A percentile compares a stretch with the other conserved stretches of the same genome.
These are phyloP conservation scores for Beauveria sp. DNA, from an alignment of 2,329 filamentous ascomycete species.

Conservation along the genomic window DNA sequence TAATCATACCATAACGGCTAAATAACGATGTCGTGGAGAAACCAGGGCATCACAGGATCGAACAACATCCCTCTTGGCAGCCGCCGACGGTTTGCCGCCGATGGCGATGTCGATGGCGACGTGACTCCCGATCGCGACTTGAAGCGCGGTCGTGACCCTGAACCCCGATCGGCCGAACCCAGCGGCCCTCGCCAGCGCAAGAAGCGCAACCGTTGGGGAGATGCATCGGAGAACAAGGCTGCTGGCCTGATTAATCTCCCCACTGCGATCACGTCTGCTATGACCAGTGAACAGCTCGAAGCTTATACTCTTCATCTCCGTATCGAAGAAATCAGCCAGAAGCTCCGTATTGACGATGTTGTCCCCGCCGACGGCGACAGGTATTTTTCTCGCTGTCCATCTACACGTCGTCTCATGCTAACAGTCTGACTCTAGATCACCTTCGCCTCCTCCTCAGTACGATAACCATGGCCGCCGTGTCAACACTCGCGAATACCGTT, in stretches of 20 bases:
- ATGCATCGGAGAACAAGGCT: constrained; percentile 96
- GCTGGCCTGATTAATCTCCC: constrained; percentile 95
- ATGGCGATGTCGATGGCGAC: constrained; percentile 33
- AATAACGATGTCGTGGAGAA: constrained; percentile 56
- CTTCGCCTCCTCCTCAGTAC: constrained; percentile 92
- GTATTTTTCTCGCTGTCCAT: constrained; percentile 41
- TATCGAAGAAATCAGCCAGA: constrained; percentile 98
- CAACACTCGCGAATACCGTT: constrained; percentile 97
- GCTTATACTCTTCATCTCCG: constrained; percentile 93
- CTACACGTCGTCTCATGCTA: constrained; percentile 6
- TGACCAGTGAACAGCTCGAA: constrained; percentile 97
- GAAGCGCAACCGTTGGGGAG: constrained; percentile 98
- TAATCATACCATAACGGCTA: background rate
- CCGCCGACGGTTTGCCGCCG: constrained; percentile 68
- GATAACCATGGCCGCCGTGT: constrained; percentile 99
- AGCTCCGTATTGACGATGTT: constrained; percentile 97
- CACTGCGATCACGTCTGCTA: constrained; percentile 91
- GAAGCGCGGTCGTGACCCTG: constrained; percentile 91
- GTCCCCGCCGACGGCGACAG: constrained; percentile 93
- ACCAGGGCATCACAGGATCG: constrained; percentile 85
- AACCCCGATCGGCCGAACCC: constrained; percentile 53
- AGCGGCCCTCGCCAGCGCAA: constrained; percentile 86
- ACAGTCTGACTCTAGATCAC: constrained; percentile 55
- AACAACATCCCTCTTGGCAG: constrained; percentile 96
- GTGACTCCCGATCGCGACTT: constrained; percentile 37